Evolutionary conservation across 2,329 filamentous ascomycete species (phyloP), one percentile per base, ranked within the genome.

Genomic region (Arthrobotrys iridis): DNA sequence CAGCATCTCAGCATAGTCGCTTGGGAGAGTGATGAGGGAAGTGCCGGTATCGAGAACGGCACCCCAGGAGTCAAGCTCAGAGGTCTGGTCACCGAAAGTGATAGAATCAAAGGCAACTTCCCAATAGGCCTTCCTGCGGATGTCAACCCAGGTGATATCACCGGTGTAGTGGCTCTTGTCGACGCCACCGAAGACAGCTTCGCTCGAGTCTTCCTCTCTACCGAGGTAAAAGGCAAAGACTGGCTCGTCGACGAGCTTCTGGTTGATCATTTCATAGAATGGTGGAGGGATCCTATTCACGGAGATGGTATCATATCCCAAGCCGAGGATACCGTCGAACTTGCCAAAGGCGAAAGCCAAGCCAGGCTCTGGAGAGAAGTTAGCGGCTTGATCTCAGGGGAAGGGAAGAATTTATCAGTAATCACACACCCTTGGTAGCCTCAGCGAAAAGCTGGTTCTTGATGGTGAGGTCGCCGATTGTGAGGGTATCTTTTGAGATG

Each of bases 41-140:
- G 95, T 99, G 81, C 95, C 95, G 66, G 95, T 99, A 87, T 99
- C 95, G 76, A 99, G 91, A 78, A 99, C 97, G 80, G 93, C 92
- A 85, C 95, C 96, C 65, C 43, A 62, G 28, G 41, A 72, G 93
- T 97, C 86, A 78, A 98, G 89, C 83, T 97, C 91, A 76, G 93
- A 93, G 78, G 88, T 90, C 81, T 91, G 88, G 62, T 93, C 87
- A 80, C 95, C 96, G 78, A 97, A 93, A 66, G 91, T 89, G 84
- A 99, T 95, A 78, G 93, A 87, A 81, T 98, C 90, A 77, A 99
- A 89, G 81, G 98, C 93, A 66, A 99, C 94, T 87, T 99, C 95
- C 95, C 95, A 99, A 88, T 99, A 99, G 57, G 95, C 95, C 90
- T 98, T 98, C 83, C 95, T 92, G 83, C 95, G 92, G 79, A 99